phyloP scores from a whole-genome alignment of 176 grass and related monocot genomes.

The Avena eriantha region DNA sequence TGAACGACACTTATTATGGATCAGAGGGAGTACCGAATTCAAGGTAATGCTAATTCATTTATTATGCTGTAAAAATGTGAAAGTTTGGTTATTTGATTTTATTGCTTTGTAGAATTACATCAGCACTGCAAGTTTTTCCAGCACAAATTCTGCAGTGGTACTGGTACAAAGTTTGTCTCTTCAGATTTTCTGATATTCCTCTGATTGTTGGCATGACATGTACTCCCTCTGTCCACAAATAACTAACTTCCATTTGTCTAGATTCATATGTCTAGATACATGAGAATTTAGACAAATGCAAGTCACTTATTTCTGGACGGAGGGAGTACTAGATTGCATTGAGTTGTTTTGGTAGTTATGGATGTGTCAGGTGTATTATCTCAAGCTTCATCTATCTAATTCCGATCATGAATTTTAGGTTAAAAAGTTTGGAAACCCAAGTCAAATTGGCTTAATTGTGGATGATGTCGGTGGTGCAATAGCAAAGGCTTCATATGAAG shows the following conservation, averaged over 20 bases:
- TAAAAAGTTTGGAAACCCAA: conserved; percentile 90
- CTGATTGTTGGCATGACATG: conserved; percentile 13
- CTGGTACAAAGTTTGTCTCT: neutral
- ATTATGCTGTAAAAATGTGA: conserved; percentile 9
- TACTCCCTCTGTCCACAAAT: neutral
- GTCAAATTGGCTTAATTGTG: conserved; percentile 80
- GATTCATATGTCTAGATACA: no score
- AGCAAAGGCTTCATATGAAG: conserved; percentile 66
- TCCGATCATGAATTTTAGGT: conserved; percentile 59
- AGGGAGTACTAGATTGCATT: neutral
- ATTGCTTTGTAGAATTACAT: neutral
- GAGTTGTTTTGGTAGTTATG: conserved; percentile 24
- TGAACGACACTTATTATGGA: no score
- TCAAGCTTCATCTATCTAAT: conserved; percentile 32
- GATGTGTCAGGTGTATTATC: conserved; percentile 2
- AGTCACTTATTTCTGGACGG: no score
- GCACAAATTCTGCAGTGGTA: neutral
- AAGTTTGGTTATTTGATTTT: neutral
- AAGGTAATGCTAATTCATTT: neutral
- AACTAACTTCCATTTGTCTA: no score
- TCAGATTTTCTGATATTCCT: conserved; percentile 1
- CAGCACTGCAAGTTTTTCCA: neutral
- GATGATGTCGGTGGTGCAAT: conserved; percentile 88
- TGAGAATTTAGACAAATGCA: no score
- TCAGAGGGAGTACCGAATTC: neutral